These are phyloP conservation scores for Fusarium pseudoanthophilum DNA, from an alignment of 2,329 filamentous ascomycete genomes.

Conservation along the genomic window DNA sequence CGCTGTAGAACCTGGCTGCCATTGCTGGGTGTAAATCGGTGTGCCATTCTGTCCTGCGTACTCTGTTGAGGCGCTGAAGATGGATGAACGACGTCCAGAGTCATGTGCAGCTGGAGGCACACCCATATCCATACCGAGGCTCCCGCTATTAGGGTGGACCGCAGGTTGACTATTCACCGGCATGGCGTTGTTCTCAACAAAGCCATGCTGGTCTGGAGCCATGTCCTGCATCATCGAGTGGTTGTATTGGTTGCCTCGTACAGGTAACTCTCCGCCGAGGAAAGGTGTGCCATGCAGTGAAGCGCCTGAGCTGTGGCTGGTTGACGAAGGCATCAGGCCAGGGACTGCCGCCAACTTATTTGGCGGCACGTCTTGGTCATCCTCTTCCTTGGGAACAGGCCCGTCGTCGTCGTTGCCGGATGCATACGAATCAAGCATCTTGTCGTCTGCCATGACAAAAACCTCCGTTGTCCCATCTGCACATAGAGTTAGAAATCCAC, in stretches of 20 bases:
- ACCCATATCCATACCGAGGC: constrained; percentile 57
- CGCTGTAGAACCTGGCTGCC: constrained; percentile 57
- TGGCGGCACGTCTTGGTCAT: constrained; percentile 53
- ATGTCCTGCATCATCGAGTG: constrained; percentile 58
- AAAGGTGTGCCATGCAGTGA: constrained; percentile 50
- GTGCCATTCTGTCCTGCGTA: constrained; percentile 54
- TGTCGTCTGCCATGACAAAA: constrained; percentile 64
- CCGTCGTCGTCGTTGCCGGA: constrained; percentile 59
- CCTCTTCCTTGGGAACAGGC: constrained; percentile 56
- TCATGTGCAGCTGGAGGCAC: constrained; percentile 58
- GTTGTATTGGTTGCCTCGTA: constrained; percentile 55
- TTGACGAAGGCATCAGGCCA: constrained; percentile 50
- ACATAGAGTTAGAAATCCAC: constrained; percentile 10
- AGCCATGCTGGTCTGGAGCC: constrained; percentile 53
- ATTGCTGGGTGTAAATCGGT: constrained; percentile 56
- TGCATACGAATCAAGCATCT: constrained; percentile 58
- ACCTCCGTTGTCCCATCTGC: constrained; percentile 60
- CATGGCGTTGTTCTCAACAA: constrained; percentile 53
- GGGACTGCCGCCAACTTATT: constrained; percentile 49
- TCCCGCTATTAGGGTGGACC: constrained; percentile 49
- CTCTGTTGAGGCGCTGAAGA: constrained; percentile 54
- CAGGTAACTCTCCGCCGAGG: constrained; percentile 56
- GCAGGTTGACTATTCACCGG: constrained; percentile 49
- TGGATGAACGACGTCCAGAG: constrained; percentile 57
- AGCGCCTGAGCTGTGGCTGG: constrained; percentile 51